These are phyloP conservation scores for Pleurotus sapidus DNA, from an alignment of 768 basidiomycete genomes.

Conservation along the genomic window DNA sequence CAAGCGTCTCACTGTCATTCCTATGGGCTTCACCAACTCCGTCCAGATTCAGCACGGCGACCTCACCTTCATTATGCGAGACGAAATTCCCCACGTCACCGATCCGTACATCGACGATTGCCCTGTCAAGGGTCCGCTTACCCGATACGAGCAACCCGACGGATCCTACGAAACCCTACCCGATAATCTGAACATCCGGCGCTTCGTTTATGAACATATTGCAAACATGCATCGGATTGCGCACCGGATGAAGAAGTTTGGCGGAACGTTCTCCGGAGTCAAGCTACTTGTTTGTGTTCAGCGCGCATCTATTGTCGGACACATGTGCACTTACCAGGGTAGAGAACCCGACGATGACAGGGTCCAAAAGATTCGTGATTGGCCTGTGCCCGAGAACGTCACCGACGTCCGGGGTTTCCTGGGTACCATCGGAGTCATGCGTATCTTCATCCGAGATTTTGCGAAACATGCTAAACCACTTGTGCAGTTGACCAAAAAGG, in stretches of 20 bases:
- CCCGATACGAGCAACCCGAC: constrained; percentile 22
- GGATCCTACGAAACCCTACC: constrained; percentile 31
- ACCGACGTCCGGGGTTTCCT: constrained; percentile 21
- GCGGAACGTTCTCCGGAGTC: constrained; percentile 33
- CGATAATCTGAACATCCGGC: constrained; percentile 28
- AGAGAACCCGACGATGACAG: neutral
- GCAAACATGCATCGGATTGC: constrained; percentile 30
- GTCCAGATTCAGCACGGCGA: constrained; percentile 36
- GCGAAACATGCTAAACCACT: constrained; percentile 17
- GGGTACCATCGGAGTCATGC: constrained; percentile 19
- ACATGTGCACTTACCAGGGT: constrained; percentile 32
- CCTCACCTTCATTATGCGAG: constrained; percentile 22
- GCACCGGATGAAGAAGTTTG: constrained; percentile 30
- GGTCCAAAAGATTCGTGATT: neutral
- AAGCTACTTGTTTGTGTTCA: constrained; percentile 28
- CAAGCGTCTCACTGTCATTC: constrained; percentile 24
- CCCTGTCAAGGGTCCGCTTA: constrained; percentile 22
- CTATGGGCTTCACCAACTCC: constrained; percentile 38
- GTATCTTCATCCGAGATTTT: constrained; percentile 29
- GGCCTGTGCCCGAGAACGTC: neutral
- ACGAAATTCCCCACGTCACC: constrained; percentile 26
- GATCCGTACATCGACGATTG: constrained; percentile 30
- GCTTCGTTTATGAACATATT: constrained; percentile 38
- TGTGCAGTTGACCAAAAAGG: constrained; percentile 20
- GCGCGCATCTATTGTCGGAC: constrained; percentile 29